These are phyloP conservation scores for Debaryomyces psychrophilus DNA, from an alignment of 1,139 yeast species.

Conservation along the genomic window DNA sequence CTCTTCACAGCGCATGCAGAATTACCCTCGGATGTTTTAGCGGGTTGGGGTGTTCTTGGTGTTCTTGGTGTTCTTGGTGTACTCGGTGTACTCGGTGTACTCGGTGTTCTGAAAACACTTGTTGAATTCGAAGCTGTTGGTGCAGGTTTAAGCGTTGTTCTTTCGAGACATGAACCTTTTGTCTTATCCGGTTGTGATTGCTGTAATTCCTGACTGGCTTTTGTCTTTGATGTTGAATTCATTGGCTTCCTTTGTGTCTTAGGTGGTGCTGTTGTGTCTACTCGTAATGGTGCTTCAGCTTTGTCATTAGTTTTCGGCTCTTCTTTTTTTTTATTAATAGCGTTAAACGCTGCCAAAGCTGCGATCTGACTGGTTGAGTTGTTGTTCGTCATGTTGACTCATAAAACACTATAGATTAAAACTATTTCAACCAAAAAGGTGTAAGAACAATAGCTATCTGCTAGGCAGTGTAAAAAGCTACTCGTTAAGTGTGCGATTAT, in stretches of 20 bases:
- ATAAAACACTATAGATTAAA: not conserved
- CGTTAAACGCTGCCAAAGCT: conserved; percentile 39
- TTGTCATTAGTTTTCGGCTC: conserved; percentile 1
- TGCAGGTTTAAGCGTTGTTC: not conserved
- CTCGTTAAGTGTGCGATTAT: conserved; percentile 2
- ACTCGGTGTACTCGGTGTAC: conserved; percentile 1
- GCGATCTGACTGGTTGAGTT: conserved; percentile 35
- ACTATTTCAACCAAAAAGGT: not conserved
- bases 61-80: conserved; percentile 1
- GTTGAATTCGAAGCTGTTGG: not conserved
- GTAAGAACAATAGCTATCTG: not conserved
- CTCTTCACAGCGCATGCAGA: not conserved
- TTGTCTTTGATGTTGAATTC: not conserved
- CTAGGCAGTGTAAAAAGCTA: conserved; percentile 7
- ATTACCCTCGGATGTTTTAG: conserved; percentile 10
- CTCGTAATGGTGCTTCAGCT: not conserved
- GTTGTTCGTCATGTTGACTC: conserved; percentile 11
- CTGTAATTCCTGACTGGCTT: not conserved
- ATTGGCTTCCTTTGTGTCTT: not conserved
- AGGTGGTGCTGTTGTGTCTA: conserved; percentile 5
- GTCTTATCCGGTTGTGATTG: not conserved
- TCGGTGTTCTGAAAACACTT: conserved; percentile 1
- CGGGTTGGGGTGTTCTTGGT: conserved; percentile 7
- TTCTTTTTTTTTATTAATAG: conserved; percentile 19
- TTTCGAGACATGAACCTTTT: not conserved